These are phyloP conservation scores for Cryptosporidium ubiquitum DNA, from an alignment of 169 alveolate genomes.

Conservation along the genomic window DNA sequence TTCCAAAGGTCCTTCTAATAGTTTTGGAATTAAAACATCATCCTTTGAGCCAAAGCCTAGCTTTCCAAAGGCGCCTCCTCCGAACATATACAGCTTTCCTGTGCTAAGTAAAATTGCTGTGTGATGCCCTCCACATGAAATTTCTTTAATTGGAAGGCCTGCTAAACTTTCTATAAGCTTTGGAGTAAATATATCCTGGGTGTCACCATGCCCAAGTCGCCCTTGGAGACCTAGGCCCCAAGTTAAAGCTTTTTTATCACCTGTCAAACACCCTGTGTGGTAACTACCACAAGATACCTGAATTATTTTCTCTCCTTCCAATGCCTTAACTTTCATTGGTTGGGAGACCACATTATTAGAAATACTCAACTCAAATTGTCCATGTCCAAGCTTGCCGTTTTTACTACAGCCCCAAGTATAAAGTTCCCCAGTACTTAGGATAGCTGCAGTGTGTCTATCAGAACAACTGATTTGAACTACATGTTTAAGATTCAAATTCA, in stretches of 20 bases:
- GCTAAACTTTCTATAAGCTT: constrained; percentile 61
- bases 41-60: constrained; percentile 77
- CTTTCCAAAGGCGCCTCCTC: constrained; percentile 80
- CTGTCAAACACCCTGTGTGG: constrained; percentile 77
- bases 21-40: constrained; percentile 65
- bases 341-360: constrained; percentile 18
- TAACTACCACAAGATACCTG: constrained; percentile 83
- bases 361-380: constrained; percentile 3
- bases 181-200: constrained; percentile 69
- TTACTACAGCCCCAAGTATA: constrained; percentile 86
- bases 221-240: constrained; percentile 90
- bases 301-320: constrained; percentile 75
- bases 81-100: constrained; percentile 77
- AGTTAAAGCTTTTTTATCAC: constrained; percentile 82
- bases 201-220: constrained; percentile 84
- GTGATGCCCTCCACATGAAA: constrained; percentile 78
- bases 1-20: constrained; percentile 62
- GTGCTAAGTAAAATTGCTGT: constrained; percentile 71
- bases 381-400: constrained; percentile 82
- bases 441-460: constrained; percentile 83
- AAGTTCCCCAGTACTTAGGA: constrained; percentile 78
- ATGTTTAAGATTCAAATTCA: constrained; percentile 21
- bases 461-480: constrained; percentile 78
- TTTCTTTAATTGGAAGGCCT: constrained; percentile 73
- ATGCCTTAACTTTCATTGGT: constrained; percentile 76